Conservation (phyloP, 1,284 basidiomycete species). For the Bjerkandera adusta region DNA sequence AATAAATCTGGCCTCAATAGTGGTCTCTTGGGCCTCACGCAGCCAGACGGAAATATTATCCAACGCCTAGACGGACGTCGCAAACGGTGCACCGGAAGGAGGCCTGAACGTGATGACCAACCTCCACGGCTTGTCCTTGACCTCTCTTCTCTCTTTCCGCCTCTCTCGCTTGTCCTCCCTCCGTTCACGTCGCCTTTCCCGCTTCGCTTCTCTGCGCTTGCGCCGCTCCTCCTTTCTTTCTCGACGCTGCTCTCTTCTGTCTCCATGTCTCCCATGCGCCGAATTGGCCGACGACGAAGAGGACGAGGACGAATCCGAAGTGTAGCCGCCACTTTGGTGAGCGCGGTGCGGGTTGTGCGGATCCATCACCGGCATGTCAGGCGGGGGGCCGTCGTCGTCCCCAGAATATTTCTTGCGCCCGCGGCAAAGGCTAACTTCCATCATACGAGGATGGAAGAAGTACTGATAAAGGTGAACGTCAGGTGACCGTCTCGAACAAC, state of each 20-base stretch:
- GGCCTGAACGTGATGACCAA: conserved; percentile 9
- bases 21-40: too few relatives aligned
- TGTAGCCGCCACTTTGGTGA: neutral
- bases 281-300: neutral
- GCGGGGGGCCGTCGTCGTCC: conserved; percentile 10
- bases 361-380: conserved; percentile 11
- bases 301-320: conserved; percentile 5
- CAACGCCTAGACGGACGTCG: too few relatives aligned
- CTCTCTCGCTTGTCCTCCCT: conserved; percentile 1
- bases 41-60: too few relatives aligned
- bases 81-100: too few relatives aligned
- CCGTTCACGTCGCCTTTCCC: conserved; percentile 1
- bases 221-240: neutral
- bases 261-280: neutral
- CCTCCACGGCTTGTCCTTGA: conserved; percentile 9
- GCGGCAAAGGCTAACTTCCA: conserved; percentile 34
- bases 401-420: conserved; percentile 29
- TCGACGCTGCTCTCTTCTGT: neutral
- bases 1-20: too few relatives aligned
- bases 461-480: conserved; percentile 19
- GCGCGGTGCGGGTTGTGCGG: conserved; percentile 4
- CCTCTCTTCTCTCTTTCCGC: neutral
- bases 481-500: neutral
- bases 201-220: neutral
- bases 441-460: conserved; percentile 35